Conservation (phyloP, 2,329 filamentous ascomycete species). For the Penicillium sp. region DNA sequence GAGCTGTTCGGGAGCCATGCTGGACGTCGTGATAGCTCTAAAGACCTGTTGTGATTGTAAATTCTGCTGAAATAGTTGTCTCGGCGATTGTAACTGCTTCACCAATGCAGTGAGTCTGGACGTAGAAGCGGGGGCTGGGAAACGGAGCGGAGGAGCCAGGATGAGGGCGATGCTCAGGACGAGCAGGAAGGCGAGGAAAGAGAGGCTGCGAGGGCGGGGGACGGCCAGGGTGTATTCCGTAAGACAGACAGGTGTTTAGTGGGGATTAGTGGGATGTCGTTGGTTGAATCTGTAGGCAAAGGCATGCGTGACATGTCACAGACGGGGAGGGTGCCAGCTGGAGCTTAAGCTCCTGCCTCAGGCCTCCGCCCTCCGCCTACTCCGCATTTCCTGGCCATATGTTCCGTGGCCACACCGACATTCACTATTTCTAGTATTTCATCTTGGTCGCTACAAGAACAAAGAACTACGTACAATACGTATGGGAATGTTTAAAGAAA, state of each 20-base stretch:
- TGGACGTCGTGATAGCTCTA: constrained; percentile 41
- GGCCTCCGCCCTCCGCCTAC: not conserved
- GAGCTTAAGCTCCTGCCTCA: not conserved
- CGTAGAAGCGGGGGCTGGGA: constrained; percentile 33
- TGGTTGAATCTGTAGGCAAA: not conserved
- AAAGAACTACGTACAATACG: not conserved
- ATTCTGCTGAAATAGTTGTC: constrained; percentile 15
- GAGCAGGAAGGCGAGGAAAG: constrained; percentile 26
- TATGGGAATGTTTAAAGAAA: too few relatives aligned
- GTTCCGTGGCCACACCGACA: not conserved
- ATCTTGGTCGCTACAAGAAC: too few relatives aligned
- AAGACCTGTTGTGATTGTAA: constrained; percentile 17
- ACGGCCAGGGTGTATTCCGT: constrained; percentile 8
- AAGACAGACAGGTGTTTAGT: not conserved
- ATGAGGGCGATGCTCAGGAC: constrained; percentile 37
- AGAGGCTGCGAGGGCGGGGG: constrained; percentile 9
- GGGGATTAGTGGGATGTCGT: not conserved
- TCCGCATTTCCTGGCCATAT: not conserved
- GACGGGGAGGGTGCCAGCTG: not conserved
- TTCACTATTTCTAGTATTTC: too few relatives aligned
- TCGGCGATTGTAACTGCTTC: constrained; percentile 35
- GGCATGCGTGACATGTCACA: not conserved
- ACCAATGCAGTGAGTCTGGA: constrained; percentile 40
- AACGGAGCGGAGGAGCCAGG: constrained; percentile 46
- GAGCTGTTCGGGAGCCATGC: constrained; percentile 44